Conservation (phyloP, 2,329 filamentous ascomycete species). For the Delphinella strobiligena region DNA sequence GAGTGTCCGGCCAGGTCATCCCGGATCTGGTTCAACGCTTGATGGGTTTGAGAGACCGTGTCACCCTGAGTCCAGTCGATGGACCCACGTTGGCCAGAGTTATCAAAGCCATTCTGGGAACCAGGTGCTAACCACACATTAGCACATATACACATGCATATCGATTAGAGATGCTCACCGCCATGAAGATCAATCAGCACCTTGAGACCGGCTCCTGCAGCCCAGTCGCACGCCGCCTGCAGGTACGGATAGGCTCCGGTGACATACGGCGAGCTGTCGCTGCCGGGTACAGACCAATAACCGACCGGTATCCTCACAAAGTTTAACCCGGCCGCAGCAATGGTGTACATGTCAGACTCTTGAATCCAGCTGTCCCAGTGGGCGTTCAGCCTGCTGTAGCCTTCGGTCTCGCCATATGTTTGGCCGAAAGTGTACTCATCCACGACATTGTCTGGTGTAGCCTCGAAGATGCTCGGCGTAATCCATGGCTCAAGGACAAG, state of each 20-base stretch:
- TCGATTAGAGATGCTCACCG: slow-evolving; percentile 40
- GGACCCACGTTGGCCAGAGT: slow-evolving; percentile 42
- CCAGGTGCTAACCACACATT: slow-evolving; percentile 34
- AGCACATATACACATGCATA: too few species aligned
- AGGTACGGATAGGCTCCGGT: slow-evolving; percentile 48
- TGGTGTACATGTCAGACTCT: slow-evolving; percentile 42
- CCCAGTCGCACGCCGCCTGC: slow-evolving; percentile 48
- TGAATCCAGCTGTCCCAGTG: slow-evolving; percentile 51
- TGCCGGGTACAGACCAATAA: slow-evolving; percentile 48
- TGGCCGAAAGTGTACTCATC: slow-evolving; percentile 44
- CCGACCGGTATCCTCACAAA: slow-evolving; percentile 54
- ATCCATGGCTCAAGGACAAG: slow-evolving; percentile 49
- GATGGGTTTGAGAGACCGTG: slow-evolving; percentile 27
- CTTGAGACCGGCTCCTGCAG: slow-evolving; percentile 44
- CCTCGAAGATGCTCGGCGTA: slow-evolving; percentile 48
- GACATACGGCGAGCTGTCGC: slow-evolving; percentile 46
- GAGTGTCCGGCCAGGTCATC: slow-evolving; percentile 33
- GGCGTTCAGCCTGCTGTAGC: slow-evolving; percentile 32
- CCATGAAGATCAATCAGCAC: slow-evolving; percentile 59
- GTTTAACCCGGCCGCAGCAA: slow-evolving; percentile 46
- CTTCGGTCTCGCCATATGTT: slow-evolving; percentile 37
- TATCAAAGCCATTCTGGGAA: slow-evolving; percentile 58
- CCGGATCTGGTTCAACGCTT: slow-evolving; percentile 34
- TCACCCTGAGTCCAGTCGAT: slow-evolving; percentile 35
- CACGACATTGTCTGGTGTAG: slow-evolving; percentile 32